Conservation (phyloP, 805 yeast species). For the Scheffersomyces stipitis region DNA sequence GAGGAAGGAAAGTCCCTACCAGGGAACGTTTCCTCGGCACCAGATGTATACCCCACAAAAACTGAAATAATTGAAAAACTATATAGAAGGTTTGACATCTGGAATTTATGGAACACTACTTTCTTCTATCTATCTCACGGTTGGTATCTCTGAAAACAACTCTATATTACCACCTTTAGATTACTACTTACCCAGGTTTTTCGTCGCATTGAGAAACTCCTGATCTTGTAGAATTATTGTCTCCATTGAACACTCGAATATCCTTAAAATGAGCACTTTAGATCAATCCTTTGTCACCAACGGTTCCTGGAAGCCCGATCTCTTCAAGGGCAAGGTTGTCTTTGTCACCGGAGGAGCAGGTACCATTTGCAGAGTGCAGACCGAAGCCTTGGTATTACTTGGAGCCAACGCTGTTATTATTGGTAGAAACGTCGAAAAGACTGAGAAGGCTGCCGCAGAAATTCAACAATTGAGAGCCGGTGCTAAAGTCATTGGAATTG, state of each 20-base stretch:
- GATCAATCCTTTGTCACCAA: slow-evolving; percentile 29
- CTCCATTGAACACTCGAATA: not conserved
- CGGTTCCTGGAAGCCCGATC: slow-evolving; percentile 51
- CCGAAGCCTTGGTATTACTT: slow-evolving; percentile 75
- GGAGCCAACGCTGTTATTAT: slow-evolving; percentile 88
- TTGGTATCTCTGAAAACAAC: too few species aligned
- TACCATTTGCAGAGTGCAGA: slow-evolving; percentile 88
- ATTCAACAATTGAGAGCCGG: slow-evolving; percentile 57
- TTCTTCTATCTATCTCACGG: too few species aligned
- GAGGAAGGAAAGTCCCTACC: too few species aligned
- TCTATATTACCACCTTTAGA: too few species aligned
- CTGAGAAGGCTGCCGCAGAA: slow-evolving; percentile 67
- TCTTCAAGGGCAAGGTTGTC: slow-evolving; percentile 82
- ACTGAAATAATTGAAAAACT: too few species aligned
- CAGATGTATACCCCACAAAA: too few species aligned
- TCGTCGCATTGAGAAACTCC: too few species aligned
- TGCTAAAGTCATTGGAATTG: slow-evolving; percentile 67
- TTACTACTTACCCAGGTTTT: too few species aligned
- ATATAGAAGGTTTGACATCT: too few species aligned
- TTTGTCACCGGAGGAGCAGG: slow-evolving; percentile 97
- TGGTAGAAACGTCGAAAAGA: slow-evolving; percentile 72
- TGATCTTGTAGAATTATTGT: too few species aligned
- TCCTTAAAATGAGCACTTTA: slow-evolving; percentile 25
- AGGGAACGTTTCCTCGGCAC: too few species aligned
- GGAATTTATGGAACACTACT: too few species aligned